Evolutionary conservation across 345 rosid species (phyloP).

Genomic region (Acer yangbiense): DNA sequence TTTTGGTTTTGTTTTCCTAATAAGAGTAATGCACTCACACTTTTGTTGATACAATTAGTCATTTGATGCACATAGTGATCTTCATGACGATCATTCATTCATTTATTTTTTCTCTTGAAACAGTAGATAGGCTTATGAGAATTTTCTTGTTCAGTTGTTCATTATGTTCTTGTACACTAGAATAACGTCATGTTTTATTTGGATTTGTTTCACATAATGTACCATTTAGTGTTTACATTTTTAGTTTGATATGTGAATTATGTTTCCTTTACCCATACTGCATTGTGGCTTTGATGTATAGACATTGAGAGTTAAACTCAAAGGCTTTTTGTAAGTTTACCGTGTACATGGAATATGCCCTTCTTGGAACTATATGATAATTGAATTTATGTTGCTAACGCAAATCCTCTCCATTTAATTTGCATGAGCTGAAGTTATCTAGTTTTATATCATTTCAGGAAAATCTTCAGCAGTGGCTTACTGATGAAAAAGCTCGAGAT

Average conservation of each 20-base stretch:
- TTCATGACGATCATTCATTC: not conserved
- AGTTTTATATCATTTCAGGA: constrained; percentile 50
- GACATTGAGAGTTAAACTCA: not conserved
- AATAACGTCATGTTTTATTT: not conserved
- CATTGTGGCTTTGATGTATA: not conserved
- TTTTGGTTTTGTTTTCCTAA: not conserved
- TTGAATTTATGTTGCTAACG: not conserved
- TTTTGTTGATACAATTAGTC: not conserved
- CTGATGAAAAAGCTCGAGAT: constrained; percentile 92
- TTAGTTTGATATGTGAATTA: not conserved
- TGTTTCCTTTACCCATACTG: not conserved
- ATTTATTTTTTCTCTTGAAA: not conserved
- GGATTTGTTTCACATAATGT: not conserved
- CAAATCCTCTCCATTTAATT: not conserved
- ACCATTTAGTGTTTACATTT: too few species aligned
- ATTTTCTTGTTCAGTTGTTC: not conserved
- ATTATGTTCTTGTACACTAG: not conserved
- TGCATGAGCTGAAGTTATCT: constrained; percentile 5
- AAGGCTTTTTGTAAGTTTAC: not conserved
- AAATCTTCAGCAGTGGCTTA: constrained; percentile 91
- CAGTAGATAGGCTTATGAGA: not conserved
- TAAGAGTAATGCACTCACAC: not conserved
- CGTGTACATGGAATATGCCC: not conserved
- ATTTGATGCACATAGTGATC: not conserved
- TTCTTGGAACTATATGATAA: not conserved